Evolutionary conservation across 2,329 filamentous ascomycete genomes (phyloP).

Genomic region (Clarireedia homoeocarpa): DNA sequence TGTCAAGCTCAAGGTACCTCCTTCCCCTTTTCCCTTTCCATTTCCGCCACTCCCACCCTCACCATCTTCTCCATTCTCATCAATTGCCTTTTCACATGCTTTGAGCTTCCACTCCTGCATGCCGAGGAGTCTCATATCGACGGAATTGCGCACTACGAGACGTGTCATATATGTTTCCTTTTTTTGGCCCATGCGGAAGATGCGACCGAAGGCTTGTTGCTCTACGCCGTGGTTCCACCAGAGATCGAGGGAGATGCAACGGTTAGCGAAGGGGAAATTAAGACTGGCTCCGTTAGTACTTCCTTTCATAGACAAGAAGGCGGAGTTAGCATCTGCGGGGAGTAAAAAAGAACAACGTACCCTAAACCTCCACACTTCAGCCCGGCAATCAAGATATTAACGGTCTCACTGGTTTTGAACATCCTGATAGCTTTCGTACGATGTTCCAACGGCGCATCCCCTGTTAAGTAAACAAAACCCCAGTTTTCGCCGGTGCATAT

Average conservation of each 20-base stretch:
- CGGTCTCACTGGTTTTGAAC: constrained; percentile 35
- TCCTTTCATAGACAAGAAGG: background rate
- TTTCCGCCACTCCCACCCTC: background rate
- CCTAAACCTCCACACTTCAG: constrained; percentile 45
- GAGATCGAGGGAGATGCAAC: constrained; percentile 34
- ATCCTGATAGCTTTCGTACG: constrained; percentile 38
- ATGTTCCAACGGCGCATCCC: constrained; percentile 36
- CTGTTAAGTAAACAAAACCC: constrained; percentile 35
- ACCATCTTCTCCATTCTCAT: constrained; percentile 7
- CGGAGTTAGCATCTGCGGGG: background rate
- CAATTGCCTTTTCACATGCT: constrained; percentile 33
- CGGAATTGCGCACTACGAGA: constrained; percentile 45
- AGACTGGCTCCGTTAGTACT: constrained; percentile 28
- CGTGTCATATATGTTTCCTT: constrained; percentile 52
- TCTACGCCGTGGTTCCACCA: constrained; percentile 38
- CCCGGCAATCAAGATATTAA: constrained; percentile 45
- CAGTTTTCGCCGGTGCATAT: constrained; percentile 44
- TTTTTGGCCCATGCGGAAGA: constrained; percentile 57
- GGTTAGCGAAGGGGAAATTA: constrained; percentile 49
- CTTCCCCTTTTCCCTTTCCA: constrained; percentile 12
- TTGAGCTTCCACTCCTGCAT: constrained; percentile 50
- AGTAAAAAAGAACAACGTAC: constrained; percentile 17
- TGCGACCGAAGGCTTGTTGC: constrained; percentile 53
- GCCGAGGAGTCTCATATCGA: constrained; percentile 48
- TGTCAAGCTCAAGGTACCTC: constrained; percentile 19